These are phyloP conservation scores for Dendrocalamus latiflorus DNA, from an alignment of 202 grass and related monocot genomes.

Conservation along the genomic window DNA sequence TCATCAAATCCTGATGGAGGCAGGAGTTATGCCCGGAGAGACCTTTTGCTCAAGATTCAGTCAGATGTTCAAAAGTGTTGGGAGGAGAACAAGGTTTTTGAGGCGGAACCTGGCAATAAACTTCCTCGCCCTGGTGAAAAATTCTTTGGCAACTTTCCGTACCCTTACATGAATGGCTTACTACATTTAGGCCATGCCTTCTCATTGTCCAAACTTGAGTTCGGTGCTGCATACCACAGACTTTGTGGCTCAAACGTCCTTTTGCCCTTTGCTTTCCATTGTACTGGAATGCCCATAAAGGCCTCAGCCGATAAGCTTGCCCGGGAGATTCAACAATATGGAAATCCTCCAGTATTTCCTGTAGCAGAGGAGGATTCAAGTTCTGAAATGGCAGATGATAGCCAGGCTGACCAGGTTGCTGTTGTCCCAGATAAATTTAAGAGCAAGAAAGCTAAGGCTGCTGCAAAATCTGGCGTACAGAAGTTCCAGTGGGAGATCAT, in stretches of 20 bases:
- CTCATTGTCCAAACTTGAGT: conserved; percentile 80
- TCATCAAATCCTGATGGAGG: conserved; percentile 31
- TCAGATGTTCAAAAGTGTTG: conserved; percentile 44
- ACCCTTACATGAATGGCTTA: conserved; percentile 90
- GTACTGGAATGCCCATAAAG: conserved; percentile 94
- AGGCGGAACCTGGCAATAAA: conserved; percentile 44
- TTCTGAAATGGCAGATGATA: conserved; percentile 25
- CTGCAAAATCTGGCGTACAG: conserved; percentile 52
- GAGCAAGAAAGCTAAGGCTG: conserved; percentile 79
- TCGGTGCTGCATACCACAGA: conserved; percentile 65
- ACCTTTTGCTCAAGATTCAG: conserved; percentile 49
- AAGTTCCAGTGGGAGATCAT: conserved; percentile 97
- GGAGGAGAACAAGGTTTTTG: conserved; percentile 64
- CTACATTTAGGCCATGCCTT: conserved; percentile 78
- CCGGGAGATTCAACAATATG: conserved; percentile 48
- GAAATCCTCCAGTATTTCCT: conserved; percentile 78
- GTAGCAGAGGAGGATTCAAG: conserved; percentile 39
- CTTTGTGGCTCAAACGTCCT: conserved; percentile 67
- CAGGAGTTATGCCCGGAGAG: conserved; percentile 50
- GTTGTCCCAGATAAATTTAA: conserved; percentile 61
- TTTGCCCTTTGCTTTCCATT: conserved; percentile 84
- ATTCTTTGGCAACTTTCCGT: conserved; percentile 85
- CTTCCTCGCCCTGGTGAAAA: conserved; percentile 51
- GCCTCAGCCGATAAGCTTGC: conserved; percentile 71
- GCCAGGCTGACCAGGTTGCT: conserved; percentile 18